Conservation (phyloP, 2,329 filamentous ascomycete genomes). For the Cytospora piceicola region DNA sequence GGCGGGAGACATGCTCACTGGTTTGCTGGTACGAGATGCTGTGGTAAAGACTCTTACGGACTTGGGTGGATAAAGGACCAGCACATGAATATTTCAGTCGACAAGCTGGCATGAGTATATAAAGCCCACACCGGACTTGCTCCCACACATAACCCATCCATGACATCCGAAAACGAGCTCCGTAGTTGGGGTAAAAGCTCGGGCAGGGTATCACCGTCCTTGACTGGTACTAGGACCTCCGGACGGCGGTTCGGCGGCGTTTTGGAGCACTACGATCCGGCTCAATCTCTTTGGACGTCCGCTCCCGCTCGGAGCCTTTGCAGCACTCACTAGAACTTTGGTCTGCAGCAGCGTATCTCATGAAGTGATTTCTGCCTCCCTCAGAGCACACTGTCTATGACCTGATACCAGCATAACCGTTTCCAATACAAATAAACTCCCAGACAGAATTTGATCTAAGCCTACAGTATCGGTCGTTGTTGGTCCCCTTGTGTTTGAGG, state of each 20-base stretch:
- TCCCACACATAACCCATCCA: not conserved
- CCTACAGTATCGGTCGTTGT: not conserved
- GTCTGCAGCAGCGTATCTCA: not conserved
- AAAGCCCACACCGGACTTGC: constrained; percentile 21
- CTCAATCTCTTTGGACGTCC: not conserved
- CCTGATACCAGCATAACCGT: not conserved
- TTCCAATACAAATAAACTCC: not conserved
- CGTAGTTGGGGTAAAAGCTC: constrained; percentile 28
- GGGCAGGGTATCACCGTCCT: constrained; percentile 13
- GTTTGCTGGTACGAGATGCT: not conserved
- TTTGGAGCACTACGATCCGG: not conserved
- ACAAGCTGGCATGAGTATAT: constrained; percentile 8
- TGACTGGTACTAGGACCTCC: constrained; percentile 3
- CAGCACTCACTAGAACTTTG: not conserved
- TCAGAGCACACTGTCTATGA: not conserved
- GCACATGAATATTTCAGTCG: not conserved
- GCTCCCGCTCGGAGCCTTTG: not conserved
- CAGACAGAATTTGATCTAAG: not conserved
- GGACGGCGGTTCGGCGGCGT: constrained; percentile 6
- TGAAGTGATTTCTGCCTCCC: not conserved
- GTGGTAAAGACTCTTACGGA: not conserved
- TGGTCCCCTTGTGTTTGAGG: not conserved
- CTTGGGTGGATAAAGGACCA: not conserved
- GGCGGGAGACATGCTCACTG: constrained; percentile 37
- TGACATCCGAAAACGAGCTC: constrained; percentile 20